Evolutionary conservation across 2,329 filamentous ascomycete genomes (phyloP), one percentile per base, ranked within the genome.

Genomic region (Neopestalotiopsis clavispora): DNA sequence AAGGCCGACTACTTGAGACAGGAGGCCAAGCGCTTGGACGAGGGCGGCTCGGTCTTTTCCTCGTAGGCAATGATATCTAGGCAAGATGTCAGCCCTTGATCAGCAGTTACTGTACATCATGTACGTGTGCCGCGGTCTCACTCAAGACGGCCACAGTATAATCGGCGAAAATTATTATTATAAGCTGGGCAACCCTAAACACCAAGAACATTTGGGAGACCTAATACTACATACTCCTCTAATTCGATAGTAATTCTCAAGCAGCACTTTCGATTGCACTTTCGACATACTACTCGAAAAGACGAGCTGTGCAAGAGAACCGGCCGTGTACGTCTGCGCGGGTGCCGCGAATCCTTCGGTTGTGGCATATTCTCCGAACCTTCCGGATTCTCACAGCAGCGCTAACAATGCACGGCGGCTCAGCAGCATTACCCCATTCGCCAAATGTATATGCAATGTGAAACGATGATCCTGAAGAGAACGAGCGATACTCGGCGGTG

Each of bases 1-100:
- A 85, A 85, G 69, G 88, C 87, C 0, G 90, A 92, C 79, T 84
- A 87, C n/a, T 75, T 92, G 74, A 85, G 87, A 73, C 84, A 83
- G 70, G 84, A 92, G 79, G 86, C 90, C 10, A 81, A 87, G 72
- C 74, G 79, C 32, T 72, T 92, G 69, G 89, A 92, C 40, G 79
- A 69, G 78, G 69, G 67, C 7, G 66, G 62, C 10, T 62, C 59
- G 76, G 79, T 72, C 80, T 81, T 52, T 79, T 67, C 52, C 12
- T 62, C n/a, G n/a, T 28, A 52, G 32, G 30, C n/a, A 38, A n/a
- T 6, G 28, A 20, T 40, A 34, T 17, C 32, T 38, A 7, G 34
- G 34, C 34, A 38, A 32, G 9, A 20, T n/a, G 59, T 9, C 28
- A 30, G 6, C 30, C 32, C 13, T 4, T n/a, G 17, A 30, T 59